Percentiles rank a stretch among this genome's conserved stretches.
These are phyloP conservation scores for Neoboletus magnificus DNA, from an alignment of 768 basidiomycete species.

Conservation along the genomic window DNA sequence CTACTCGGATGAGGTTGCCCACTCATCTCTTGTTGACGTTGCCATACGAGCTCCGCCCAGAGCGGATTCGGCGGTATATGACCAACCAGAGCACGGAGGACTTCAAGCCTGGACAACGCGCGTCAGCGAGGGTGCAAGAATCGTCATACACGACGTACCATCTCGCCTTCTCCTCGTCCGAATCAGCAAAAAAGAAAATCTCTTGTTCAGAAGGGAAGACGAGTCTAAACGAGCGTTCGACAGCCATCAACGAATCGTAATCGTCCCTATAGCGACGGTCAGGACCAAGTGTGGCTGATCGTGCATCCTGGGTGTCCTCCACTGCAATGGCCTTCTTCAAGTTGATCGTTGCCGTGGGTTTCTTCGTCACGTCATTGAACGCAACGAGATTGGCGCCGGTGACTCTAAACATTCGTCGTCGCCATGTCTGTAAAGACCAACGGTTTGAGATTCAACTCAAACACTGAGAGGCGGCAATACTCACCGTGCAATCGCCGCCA, in stretches of 20 bases:
- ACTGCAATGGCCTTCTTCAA: conserved; percentile 77
- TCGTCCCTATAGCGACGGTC: conserved; percentile 48
- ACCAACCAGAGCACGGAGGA: conserved; percentile 79
- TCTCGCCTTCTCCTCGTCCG: conserved; percentile 77
- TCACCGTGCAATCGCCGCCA: conserved; percentile 88
- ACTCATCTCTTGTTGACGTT: conserved; percentile 56
- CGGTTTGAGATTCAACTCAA: background rate
- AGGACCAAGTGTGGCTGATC: conserved; percentile 45
- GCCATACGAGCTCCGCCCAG: conserved; percentile 91
- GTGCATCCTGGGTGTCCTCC: conserved; percentile 68
- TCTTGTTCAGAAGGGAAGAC: conserved; percentile 74
- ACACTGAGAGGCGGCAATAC: conserved; percentile 26
- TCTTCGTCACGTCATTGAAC: conserved; percentile 92
- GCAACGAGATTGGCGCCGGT: conserved; percentile 85
- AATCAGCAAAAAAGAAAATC: conserved; percentile 90
- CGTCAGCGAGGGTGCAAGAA: background rate
- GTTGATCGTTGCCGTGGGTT: conserved; percentile 85
- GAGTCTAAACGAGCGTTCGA: conserved; percentile 83
- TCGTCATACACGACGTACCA: conserved; percentile 54
- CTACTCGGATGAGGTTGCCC: conserved; percentile 12
- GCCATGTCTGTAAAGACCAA: conserved; percentile 57
- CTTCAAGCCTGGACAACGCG: conserved; percentile 63
- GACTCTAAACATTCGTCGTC: conserved; percentile 77
- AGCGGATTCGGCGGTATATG: conserved; percentile 89
- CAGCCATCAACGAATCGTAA: conserved; percentile 61